Base-by-base conservation (phyloP, 1,284 basidiomycete genomes). In the Fomitiporia mediterranea region DNA sequence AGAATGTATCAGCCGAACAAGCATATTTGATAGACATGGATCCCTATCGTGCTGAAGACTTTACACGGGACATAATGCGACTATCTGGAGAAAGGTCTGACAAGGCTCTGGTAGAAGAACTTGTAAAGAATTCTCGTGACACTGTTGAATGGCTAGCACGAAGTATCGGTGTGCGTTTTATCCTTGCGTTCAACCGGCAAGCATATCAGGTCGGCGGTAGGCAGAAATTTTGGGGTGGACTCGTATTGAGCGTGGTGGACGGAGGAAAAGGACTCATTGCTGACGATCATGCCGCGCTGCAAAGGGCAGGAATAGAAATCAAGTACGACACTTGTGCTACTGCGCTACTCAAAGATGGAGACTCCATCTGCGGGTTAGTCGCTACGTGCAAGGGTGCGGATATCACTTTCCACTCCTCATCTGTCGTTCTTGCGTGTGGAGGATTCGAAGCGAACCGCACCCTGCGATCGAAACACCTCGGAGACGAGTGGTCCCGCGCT, bases 231-330 rank as follows among this genome's bases (percentile, higher is more conserved):
- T 86, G 83, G 84, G 84, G 84, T 19, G 85, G 84, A 2, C 67
- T 86, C 66, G 81, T 76, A 15, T 71, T 86, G 19, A 75, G 76
- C 60, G 79, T 81, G 11, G 71, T 78, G 47, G 77, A 80, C 40
- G 84, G 84, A 2, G 84, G 84, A 5, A 86, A 86, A 64, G 84
- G 84, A 1, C 68, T 86, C n/a, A 83, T 86, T 57, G 70, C 65
- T 35, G 77, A 82, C 2, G 80, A 85, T 66, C 73, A 74, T 39
- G 66, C 62, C n/a, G 78, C 79, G 1, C 70, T 86, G 54, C 63
- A 68, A 48, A 68, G 72, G 43, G 76, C 73, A 3, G 79, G 80
- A 0, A 74, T 86, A 2, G 69, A 79, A 42, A 70, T 76, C 3
- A 82, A 80, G 80, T 85, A 80, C 62, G 68, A 81, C 35, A 71